phyloP scores from a whole-genome alignment of 2,329 filamentous ascomycete species.

The Colletotrichum abscissum region DNA sequence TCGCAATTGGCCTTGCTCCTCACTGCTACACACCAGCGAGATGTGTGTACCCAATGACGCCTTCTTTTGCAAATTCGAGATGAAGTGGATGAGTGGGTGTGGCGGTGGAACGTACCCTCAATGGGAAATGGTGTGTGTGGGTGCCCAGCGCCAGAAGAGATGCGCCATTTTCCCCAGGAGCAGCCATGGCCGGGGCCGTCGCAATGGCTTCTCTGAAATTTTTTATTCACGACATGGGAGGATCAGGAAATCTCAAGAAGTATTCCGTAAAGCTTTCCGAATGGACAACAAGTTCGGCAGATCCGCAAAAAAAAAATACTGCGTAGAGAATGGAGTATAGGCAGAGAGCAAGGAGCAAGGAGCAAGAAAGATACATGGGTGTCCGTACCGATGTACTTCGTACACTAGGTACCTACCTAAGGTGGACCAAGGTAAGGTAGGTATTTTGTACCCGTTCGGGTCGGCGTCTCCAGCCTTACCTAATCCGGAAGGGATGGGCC shows the following conservation, averaged over 20 bases:
- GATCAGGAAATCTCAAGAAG: neutral
- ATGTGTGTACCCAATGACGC: neutral
- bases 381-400: too few species aligned
- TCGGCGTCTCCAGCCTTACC: neutral
- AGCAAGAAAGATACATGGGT: too few species aligned
- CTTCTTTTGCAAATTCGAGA: slow-evolving; percentile 15
- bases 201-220: neutral
- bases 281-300: slow-evolving; percentile 12
- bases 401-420: too few species aligned
- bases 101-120: neutral
- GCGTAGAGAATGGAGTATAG: neutral
- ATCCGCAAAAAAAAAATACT: neutral
- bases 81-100: slow-evolving; percentile 29
- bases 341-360: neutral
- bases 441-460: neutral
- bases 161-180: slow-evolving; percentile 34
- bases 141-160: neutral
- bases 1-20: slow-evolving; percentile 1
- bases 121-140: neutral
- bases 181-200: neutral
- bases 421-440: neutral
- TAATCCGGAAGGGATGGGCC: slow-evolving; percentile 16
- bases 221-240: neutral
- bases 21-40: neutral
- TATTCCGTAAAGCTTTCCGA: neutral